These are phyloP conservation scores for Arabidopsis suecica DNA, from an alignment of 345 rosid species.

Conservation along the genomic window DNA sequence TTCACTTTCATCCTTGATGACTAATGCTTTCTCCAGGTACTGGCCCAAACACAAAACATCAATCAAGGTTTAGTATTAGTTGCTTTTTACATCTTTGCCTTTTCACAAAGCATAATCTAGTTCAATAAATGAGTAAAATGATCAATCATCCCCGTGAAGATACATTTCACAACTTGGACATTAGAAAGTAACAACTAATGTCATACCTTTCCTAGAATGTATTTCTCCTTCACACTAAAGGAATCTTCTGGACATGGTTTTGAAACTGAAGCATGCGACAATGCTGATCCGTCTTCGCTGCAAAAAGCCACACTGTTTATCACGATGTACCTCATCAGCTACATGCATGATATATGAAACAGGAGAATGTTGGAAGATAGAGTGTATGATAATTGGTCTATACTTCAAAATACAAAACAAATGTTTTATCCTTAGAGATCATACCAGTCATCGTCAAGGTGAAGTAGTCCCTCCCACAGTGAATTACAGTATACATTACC, in stretches of 20 bases:
- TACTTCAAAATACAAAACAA: not conserved
- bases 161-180: slow-evolving; percentile 14
- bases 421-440: slow-evolving; percentile 26
- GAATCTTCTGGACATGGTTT: slow-evolving; percentile 75
- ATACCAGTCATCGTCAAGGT: slow-evolving; percentile 57
- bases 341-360: slow-evolving; percentile 30
- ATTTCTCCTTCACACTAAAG: slow-evolving; percentile 68
- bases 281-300: slow-evolving; percentile 53
- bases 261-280: slow-evolving; percentile 46
- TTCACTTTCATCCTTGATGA: slow-evolving; percentile 51
- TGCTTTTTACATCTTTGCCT: not conserved
- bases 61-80: slow-evolving; percentile 20
- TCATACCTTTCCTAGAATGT: slow-evolving; percentile 76
- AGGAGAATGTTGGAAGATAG: not conserved
- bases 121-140: not conserved
- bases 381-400: slow-evolving; percentile 3
- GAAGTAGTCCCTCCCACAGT: slow-evolving; percentile 82
- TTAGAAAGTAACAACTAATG: not conserved
- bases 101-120: not conserved
- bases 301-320: slow-evolving; percentile 37
- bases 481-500: slow-evolving; percentile 91
- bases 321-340: slow-evolving; percentile 20
- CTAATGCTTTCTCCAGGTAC: slow-evolving; percentile 78
- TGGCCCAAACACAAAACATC: slow-evolving; percentile 38
- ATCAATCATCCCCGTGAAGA: slow-evolving; percentile 14